Conservation (phyloP, 202 grass and related monocot genomes). For the Zoysia matrella region DNA sequence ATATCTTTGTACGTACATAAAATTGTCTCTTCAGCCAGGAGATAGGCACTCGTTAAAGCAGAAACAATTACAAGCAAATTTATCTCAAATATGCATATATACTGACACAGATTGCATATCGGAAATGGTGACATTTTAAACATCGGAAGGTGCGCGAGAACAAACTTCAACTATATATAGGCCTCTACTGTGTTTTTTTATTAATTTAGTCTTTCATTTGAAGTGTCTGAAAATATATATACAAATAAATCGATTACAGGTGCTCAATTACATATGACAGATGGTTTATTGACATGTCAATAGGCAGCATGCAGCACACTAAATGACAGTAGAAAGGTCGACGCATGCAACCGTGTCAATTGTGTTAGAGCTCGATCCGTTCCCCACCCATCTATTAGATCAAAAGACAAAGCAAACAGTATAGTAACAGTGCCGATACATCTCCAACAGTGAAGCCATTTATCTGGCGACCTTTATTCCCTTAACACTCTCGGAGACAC, state of each 20-base stretch:
- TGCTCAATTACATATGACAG: neutral
- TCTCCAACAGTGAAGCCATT: conserved; percentile 28
- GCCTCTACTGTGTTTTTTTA: too few relatives aligned
- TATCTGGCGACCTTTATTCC: conserved; percentile 1
- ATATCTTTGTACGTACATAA: too few relatives aligned
- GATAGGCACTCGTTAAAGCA: too few relatives aligned
- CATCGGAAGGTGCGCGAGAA: neutral
- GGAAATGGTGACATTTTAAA: too few relatives aligned
- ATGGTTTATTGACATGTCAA: neutral
- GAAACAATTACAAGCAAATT: too few relatives aligned
- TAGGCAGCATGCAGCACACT: neutral
- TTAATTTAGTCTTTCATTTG: too few relatives aligned
- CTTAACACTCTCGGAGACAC: conserved; percentile 39
- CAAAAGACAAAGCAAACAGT: conserved; percentile 35
- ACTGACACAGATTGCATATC: too few relatives aligned
- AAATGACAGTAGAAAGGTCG: neutral
- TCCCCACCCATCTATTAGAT: conserved; percentile 7
- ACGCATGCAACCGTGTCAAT: neutral
- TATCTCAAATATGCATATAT: neutral
- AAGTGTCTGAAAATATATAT: too few relatives aligned
- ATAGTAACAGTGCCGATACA: conserved; percentile 21
- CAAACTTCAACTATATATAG: neutral
- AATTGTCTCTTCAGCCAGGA: too few relatives aligned
- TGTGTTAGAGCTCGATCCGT: conserved; percentile 2
- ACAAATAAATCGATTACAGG: too few relatives aligned